These are phyloP conservation scores for Pseudoperonospora humuli DNA, from an alignment of 352 stramenopile genomes.

Conservation along the genomic window DNA sequence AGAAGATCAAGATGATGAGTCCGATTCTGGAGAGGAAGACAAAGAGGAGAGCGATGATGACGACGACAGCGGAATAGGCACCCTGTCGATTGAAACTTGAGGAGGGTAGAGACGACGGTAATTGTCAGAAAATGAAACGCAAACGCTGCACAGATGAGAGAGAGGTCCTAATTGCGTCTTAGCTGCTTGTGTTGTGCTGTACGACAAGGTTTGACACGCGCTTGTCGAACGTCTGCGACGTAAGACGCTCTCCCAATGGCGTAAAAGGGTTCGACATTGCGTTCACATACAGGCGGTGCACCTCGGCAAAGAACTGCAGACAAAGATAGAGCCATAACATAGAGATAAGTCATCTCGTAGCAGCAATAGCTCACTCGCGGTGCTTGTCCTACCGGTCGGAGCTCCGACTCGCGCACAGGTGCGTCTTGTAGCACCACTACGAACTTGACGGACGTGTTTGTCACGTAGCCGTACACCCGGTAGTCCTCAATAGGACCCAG, in stretches of 20 bases:
- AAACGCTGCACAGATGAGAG: slow-evolving; percentile 7
- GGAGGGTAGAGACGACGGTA: slow-evolving; percentile 31
- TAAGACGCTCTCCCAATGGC: slow-evolving; percentile 73
- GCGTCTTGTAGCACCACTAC: slow-evolving; percentile 69
- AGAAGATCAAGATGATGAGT: slow-evolving; percentile 65
- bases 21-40: slow-evolving; percentile 32
- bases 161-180: slow-evolving; percentile 9
- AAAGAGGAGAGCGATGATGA: slow-evolving; percentile 30
- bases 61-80: slow-evolving; percentile 45
- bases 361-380: background rate
- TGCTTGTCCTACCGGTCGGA: slow-evolving; percentile 47
- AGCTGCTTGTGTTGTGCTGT: slow-evolving; percentile 49
- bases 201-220: slow-evolving; percentile 68
- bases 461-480: slow-evolving; percentile 80
- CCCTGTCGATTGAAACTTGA: slow-evolving; percentile 58
- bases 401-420: slow-evolving; percentile 67
- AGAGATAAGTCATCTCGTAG: slow-evolving; percentile 1
- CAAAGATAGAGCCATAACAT: background rate
- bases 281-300: slow-evolving; percentile 86
- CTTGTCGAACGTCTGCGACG: slow-evolving; percentile 72
- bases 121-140: slow-evolving; percentile 3
- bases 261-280: slow-evolving; percentile 82
- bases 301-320: slow-evolving; percentile 66
- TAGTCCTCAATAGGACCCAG: slow-evolving; percentile 83
- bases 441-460: slow-evolving; percentile 82